Evolutionary conservation across 257 asterid species (phyloP).

Genomic region (Ligustrum vulgare): DNA sequence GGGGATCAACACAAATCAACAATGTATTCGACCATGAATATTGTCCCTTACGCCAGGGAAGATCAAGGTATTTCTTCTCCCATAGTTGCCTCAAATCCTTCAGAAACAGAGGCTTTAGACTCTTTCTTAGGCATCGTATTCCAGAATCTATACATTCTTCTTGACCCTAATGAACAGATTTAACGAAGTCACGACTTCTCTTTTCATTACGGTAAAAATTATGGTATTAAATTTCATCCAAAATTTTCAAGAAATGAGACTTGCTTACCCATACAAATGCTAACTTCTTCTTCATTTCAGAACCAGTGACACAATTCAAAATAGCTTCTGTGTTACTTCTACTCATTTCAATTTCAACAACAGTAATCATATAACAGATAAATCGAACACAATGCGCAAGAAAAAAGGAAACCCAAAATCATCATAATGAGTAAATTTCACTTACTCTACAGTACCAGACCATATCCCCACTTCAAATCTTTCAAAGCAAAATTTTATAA

Average conservation of each 20-base stretch:
- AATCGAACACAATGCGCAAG: not conserved
- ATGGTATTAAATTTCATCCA: not conserved
- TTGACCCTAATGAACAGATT: constrained; percentile 39
- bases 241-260: not conserved
- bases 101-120: constrained; percentile 51
- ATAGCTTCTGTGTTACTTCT: constrained; percentile 47
- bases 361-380: not conserved
- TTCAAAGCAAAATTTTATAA: constrained; percentile 56
- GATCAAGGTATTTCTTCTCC: constrained; percentile 21
- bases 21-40: constrained; percentile 50
- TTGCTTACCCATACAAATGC: constrained; percentile 52
- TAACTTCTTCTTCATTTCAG: constrained; percentile 39
- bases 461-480: constrained; percentile 61
- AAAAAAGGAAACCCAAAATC: not conserved
- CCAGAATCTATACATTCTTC: constrained; percentile 47
- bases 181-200: not conserved
- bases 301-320: constrained; percentile 32
- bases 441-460: constrained; percentile 62
- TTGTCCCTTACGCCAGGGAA: constrained; percentile 28
- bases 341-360: not conserved
- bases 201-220: too few relatives aligned
- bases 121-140: constrained; percentile 29
- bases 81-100: constrained; percentile 45
- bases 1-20: constrained; percentile 55
- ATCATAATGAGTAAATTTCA: too few relatives aligned